phyloP scores from a whole-genome alignment of 2,329 filamentous ascomycete genomes.

The Ascochyta clinopodiicola region DNA sequence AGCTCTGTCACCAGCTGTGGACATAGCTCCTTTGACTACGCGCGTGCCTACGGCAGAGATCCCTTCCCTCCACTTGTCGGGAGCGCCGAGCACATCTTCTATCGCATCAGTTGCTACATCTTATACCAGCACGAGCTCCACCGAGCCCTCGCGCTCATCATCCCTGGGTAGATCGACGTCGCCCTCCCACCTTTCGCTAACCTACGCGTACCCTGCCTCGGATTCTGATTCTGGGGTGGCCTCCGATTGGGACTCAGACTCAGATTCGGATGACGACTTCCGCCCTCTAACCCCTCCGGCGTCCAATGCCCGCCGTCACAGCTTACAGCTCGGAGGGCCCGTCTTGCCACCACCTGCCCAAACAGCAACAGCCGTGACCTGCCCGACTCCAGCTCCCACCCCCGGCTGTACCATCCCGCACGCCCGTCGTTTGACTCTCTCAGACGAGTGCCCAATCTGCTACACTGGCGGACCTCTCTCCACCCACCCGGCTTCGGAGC shows the following conservation, averaged over 20 bases:
- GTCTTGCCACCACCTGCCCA: no score
- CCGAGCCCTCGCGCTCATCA: neutral
- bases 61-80: neutral
- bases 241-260: no score
- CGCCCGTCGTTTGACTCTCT: slow-evolving; percentile 23
- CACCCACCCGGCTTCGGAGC: neutral
- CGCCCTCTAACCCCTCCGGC: no score
- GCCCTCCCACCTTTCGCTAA: no score
- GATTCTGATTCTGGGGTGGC: no score
- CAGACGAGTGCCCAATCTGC: slow-evolving; percentile 31
- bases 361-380: neutral
- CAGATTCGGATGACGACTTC: no score
- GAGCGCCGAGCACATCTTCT: neutral
- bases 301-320: no score
- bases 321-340: no score
- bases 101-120: neutral
- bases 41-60: slow-evolving; percentile 16
- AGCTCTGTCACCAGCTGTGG: neutral
- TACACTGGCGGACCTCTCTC: slow-evolving; percentile 15
- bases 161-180: neutral
- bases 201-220: no score
- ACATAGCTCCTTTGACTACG: neutral
- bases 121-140: neutral
- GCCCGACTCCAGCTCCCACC: neutral
- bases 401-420: slow-evolving; percentile 16